Conservation (phyloP, 2,329 filamentous ascomycete species). For the Exophiala bonariae region DNA sequence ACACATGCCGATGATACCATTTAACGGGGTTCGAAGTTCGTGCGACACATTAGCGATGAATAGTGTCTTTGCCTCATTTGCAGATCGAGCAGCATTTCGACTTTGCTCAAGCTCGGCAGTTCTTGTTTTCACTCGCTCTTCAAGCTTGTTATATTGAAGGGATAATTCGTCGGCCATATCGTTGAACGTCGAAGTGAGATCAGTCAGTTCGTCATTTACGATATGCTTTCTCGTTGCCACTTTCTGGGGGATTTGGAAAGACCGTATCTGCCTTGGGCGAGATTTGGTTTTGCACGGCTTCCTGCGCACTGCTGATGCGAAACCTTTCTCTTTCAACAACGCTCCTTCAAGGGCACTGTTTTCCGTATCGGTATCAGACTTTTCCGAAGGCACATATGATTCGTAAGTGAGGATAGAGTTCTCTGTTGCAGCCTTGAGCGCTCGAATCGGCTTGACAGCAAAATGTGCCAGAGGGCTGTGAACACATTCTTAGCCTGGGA, state of each 20-base stretch:
- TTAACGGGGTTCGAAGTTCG: slow-evolving; percentile 88
- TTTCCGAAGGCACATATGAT: slow-evolving; percentile 54
- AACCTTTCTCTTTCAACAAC: slow-evolving; percentile 35
- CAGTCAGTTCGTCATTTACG: slow-evolving; percentile 79
- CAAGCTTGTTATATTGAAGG: slow-evolving; percentile 78
- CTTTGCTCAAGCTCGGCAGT: slow-evolving; percentile 82
- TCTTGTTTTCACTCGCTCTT: slow-evolving; percentile 77
- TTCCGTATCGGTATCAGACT: slow-evolving; percentile 12
- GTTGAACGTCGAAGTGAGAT: slow-evolving; percentile 84
- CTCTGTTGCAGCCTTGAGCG: slow-evolving; percentile 71
- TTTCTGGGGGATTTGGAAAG: slow-evolving; percentile 79
- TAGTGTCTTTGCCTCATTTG: slow-evolving; percentile 92
- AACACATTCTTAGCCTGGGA: slow-evolving; percentile 38
- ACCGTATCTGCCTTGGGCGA: slow-evolving; percentile 22
- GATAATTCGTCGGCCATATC: slow-evolving; percentile 88
- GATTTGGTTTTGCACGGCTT: slow-evolving; percentile 1
- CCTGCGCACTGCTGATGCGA: slow-evolving; percentile 2
- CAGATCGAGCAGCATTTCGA: slow-evolving; percentile 85
- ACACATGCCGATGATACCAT: slow-evolving; percentile 93
- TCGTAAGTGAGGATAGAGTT: slow-evolving; percentile 49
- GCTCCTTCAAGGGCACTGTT: slow-evolving; percentile 29
- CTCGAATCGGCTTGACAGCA: slow-evolving; percentile 74
- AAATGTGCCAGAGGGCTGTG: slow-evolving; percentile 69
- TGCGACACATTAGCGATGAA: slow-evolving; percentile 92
- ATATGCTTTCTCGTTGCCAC: slow-evolving; percentile 73